These are phyloP conservation scores for Fraxinus velutina DNA, from an alignment of 305 asterid genomes.

Conservation along the genomic window DNA sequence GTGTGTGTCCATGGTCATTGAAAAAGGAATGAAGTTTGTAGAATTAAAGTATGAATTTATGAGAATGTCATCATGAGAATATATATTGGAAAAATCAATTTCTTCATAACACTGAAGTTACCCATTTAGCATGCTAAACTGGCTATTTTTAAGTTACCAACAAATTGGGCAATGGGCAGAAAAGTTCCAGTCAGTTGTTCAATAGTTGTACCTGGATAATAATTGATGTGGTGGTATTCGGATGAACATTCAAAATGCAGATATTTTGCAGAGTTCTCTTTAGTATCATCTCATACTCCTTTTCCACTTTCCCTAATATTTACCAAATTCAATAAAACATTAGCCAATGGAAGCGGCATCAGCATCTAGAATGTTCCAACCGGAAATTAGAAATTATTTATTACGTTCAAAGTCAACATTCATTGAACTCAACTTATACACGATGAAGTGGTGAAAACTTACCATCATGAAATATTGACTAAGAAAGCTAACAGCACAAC, in stretches of 20 bases:
- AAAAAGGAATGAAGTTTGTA: not conserved
- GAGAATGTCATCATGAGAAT: not conserved
- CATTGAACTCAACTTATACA: not conserved
- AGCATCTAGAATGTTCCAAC: not conserved
- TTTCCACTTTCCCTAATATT: constrained; percentile 65
- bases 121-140: constrained; percentile 7
- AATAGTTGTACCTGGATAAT: constrained; percentile 55
- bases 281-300: constrained; percentile 88
- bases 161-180: not conserved
- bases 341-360: not conserved
- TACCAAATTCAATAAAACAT: constrained; percentile 14
- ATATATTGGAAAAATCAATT: not conserved
- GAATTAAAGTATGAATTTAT: not conserved
- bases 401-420: not conserved
- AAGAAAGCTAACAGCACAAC: not conserved
- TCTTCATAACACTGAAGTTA: not conserved
- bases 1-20: not conserved
- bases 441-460: not conserved
- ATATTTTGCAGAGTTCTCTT: constrained; percentile 73
- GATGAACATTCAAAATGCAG: constrained; percentile 69
- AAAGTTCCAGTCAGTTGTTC: not conserved
- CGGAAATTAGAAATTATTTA: not conserved
- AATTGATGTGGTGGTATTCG: constrained; percentile 78
- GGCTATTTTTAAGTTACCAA: not conserved
- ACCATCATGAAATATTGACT: not conserved